These are phyloP conservation scores for Debaryomyces udenii DNA, from an alignment of 1,139 yeast genomes.

Conservation along the genomic window DNA sequence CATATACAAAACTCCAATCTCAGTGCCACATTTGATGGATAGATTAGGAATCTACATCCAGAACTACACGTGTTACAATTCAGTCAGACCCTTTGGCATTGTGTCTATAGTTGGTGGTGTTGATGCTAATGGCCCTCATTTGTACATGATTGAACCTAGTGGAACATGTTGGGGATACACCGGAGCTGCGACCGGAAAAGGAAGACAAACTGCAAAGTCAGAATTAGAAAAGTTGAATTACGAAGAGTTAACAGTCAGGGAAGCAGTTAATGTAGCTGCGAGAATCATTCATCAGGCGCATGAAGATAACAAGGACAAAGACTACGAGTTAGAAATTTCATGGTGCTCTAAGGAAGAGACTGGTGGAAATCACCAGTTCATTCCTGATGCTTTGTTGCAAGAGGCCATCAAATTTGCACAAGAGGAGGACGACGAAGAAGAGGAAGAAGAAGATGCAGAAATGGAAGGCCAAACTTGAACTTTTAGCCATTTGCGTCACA, in stretches of 20 bases:
- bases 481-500: neutral
- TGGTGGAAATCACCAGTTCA: slow-evolving; percentile 75
- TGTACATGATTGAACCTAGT: slow-evolving; percentile 97
- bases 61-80: slow-evolving; percentile 92
- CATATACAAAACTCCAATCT: slow-evolving; percentile 73
- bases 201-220: slow-evolving; percentile 93
- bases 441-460: slow-evolving; percentile 46
- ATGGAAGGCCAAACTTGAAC: slow-evolving; percentile 15
- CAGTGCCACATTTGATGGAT: slow-evolving; percentile 82
- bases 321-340: slow-evolving; percentile 90
- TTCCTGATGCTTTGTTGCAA: slow-evolving; percentile 74
- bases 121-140: slow-evolving; percentile 85
- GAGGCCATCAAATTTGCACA: slow-evolving; percentile 86
- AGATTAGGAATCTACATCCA: slow-evolving; percentile 92
- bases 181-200: slow-evolving; percentile 98
- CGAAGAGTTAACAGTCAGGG: slow-evolving; percentile 67
- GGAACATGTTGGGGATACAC: slow-evolving; percentile 97
- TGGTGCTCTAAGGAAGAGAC: slow-evolving; percentile 81
- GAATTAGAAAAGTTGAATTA: slow-evolving; percentile 90
- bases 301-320: slow-evolving; percentile 97
- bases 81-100: slow-evolving; percentile 97
- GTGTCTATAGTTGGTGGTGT: slow-evolving; percentile 92
- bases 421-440: slow-evolving; percentile 78
- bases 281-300: slow-evolving; percentile 91
- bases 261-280: slow-evolving; percentile 93